Evolutionary conservation across 768 basidiomycete species (phyloP), one percentile per base, ranked within the genome.

Genomic region (Botryobasidium botryosum): DNA sequence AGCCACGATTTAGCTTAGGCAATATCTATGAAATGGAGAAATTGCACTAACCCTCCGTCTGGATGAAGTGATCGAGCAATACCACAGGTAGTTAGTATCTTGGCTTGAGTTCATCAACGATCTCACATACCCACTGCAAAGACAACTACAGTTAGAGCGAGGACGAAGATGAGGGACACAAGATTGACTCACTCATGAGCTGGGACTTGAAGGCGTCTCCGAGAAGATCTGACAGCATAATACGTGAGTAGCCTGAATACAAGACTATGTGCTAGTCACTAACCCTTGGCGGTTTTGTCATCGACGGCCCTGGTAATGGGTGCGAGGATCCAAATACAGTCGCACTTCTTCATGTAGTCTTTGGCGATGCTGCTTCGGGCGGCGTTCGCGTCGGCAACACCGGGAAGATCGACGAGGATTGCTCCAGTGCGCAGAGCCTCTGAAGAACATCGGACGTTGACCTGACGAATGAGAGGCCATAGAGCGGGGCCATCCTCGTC

Each of bases 261-360:
- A 28, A 28, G 2, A 4, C 17, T 3, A 47, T 5, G 23, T 18
- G n/a, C 15, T 6, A 27, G 24, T 25, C 18, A 20, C 50, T 23
- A 54, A 69, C 73, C 72, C 61, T 69, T 64, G 0, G 75, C 75
- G 4, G 71, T 72, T 58, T 75, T 75, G 51, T 75, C 74, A 49
- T 77, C 74, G 1, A 78, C 74, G 29, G 75, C 75, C 13, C 74
- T 54, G 1, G 68, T 72, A 39, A 77, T 76, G 3, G 75, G 74
- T 2, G 75, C 75, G n/a, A 77, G 55, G 51, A 77, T 73, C 74
- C 74, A 78, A 28, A 76, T 68, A 44, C 70, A 74, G 38, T 72
- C 62, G 43, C 69, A 71, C 45, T 71, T 75, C 55, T 77, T 77
- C 73, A 77, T 74, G 55, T 76, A 77, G 25, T 71, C 66, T 54